Conservation (phyloP, 75 land plant genomes). For the Sequoia sempervirens region DNA sequence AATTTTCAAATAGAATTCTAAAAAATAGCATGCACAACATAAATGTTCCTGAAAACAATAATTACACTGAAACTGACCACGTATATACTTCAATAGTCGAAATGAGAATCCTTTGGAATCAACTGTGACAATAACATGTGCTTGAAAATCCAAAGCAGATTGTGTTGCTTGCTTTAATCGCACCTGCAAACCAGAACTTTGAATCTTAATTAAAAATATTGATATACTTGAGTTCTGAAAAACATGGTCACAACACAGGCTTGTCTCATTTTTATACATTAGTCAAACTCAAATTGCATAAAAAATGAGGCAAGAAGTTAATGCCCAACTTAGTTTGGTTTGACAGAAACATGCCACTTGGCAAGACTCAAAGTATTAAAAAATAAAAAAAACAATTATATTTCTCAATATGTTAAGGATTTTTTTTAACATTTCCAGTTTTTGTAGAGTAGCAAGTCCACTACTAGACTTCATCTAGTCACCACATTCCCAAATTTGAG, state of each 20-base stretch:
- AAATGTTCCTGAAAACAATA: background rate
- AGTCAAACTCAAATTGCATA: background rate
- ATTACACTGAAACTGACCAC: slow-evolving; percentile 16
- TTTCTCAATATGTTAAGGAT: background rate
- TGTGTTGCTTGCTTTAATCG: background rate
- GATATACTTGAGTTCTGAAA: background rate
- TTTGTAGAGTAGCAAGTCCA: background rate
- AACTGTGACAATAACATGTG: no score
- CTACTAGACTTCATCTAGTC: slow-evolving; percentile 7
- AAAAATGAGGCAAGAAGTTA: background rate
- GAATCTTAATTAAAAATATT: slow-evolving; percentile 1
- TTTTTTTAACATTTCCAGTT: background rate
- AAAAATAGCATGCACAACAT: background rate
- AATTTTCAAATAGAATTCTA: background rate
- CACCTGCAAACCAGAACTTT: slow-evolving; percentile 28
- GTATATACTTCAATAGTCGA: no score
- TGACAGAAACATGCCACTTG: background rate
- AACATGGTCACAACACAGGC: background rate
- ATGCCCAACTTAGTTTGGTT: background rate
- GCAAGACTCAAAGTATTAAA: background rate
- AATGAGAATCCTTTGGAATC: no score
- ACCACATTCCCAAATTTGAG: background rate
- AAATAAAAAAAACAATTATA: background rate
- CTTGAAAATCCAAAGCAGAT: no score
- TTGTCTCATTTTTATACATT: background rate